Evolutionary conservation across 1,139 yeast genomes (phyloP), one percentile per base, ranked within the genome.

Genomic region (Debaryomyces sp.): DNA sequence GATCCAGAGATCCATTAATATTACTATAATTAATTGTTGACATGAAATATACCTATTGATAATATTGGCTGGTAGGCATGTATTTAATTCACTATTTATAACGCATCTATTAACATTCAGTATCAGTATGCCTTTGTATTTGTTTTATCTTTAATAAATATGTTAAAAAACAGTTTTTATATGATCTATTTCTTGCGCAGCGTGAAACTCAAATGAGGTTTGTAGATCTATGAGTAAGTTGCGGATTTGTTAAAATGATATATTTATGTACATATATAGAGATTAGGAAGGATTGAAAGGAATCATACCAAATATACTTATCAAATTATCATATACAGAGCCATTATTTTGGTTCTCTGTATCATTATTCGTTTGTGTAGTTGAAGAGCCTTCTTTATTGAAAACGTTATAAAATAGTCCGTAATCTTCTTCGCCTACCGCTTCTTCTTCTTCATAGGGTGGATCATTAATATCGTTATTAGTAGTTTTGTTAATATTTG

Each of bases 321-420:
- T 58, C 50, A 63, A 53, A 45, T 51, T 58, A 41, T 63, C 67
- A 44, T 61, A 59, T 1, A 51, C 48, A 2, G 55, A 42, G 1
- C 50, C 50, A n/a, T 43, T 47, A 21, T 43, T 47, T 43, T 49
- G 63, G 8, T 51, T 50, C 22, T 50, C 49, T 21, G 43, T 41
- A 10, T 27, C 37, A 24, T 34, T 26, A 40, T 56, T 61, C 30
- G 56, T 54, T 15, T 65, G 70, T 0, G 72, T 71, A 29, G 62
- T 57, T 13, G 64, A 64, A 8, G 72, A 68, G 6, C 70, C 70
- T 50, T 70, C 75, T 43, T 66, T 58, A 27, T 74, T 64, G 52
- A 69, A 70, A 2, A 70, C 69, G 45, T 70, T 69, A 53, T 69
- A 70, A 54, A 69, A 70, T 26, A 72, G 54, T 23, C 77, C 77